These are phyloP conservation scores for Nigrospora osmanthi DNA, from an alignment of 2,329 filamentous ascomycete genomes.

Conservation along the genomic window DNA sequence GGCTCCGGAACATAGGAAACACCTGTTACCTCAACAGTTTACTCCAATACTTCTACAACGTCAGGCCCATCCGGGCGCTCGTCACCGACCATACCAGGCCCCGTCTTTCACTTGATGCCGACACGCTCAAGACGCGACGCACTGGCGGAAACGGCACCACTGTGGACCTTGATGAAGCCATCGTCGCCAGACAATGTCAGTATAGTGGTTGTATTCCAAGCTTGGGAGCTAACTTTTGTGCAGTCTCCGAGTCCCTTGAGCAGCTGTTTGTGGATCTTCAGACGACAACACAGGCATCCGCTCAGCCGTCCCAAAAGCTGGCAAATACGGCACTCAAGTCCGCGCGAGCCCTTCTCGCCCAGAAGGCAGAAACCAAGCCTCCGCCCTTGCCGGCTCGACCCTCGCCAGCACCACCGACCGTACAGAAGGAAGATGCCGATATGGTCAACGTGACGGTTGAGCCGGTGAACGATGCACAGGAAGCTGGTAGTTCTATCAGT, in stretches of 20 bases:
- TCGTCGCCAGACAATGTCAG: constrained; percentile 66
- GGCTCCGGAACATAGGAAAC: constrained; percentile 88
- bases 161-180: constrained; percentile 49
- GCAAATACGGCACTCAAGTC: constrained; percentile 70
- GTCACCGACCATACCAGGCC: constrained; percentile 68
- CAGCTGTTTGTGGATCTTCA: constrained; percentile 65
- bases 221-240: not conserved
- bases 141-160: constrained; percentile 60
- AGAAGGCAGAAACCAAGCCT: constrained; percentile 16
- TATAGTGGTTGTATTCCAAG: constrained; percentile 9
- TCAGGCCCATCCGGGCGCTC: constrained; percentile 72
- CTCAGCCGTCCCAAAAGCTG: constrained; percentile 67
- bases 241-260: constrained; percentile 69
- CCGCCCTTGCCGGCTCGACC: constrained; percentile 44
- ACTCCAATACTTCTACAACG: constrained; percentile 88
- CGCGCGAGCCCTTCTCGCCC: constrained; percentile 20
- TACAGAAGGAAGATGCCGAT: constrained; percentile 21
- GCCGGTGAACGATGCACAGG: constrained; percentile 22
- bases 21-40: constrained; percentile 98
- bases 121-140: constrained; percentile 55
- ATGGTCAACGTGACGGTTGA: constrained; percentile 25
- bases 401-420: constrained; percentile 27
- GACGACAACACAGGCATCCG: constrained; percentile 49
- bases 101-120: constrained; percentile 59
- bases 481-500: constrained; percentile 39